Percentiles rank a stretch among this genome's conserved stretches.
phyloP scores from a whole-genome alignment of 805 yeast species.

The Candida germanica region DNA sequence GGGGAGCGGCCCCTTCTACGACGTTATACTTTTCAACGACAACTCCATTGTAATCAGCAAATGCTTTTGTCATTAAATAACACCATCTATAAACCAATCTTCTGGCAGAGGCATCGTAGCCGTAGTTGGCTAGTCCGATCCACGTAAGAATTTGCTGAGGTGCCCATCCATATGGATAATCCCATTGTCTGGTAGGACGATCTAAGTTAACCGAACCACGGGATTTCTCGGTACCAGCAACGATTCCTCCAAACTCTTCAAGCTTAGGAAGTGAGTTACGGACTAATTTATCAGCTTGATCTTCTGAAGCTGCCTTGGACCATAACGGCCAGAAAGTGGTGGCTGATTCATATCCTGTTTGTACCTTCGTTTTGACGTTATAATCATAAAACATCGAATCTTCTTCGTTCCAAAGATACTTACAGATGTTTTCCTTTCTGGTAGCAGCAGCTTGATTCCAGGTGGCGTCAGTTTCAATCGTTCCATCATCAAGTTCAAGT shows the following conservation, averaged over 20 bases:
- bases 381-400: conserved; percentile 82
- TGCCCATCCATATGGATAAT: conserved; percentile 97
- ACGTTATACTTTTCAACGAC: conserved; percentile 96
- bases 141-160: conserved; percentile 96
- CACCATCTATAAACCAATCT: conserved; percentile 85
- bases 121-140: conserved; percentile 78
- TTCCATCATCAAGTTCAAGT: conserved; percentile 23
- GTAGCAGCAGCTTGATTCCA: conserved; percentile 62
- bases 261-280: conserved; percentile 58
- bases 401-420: conserved; percentile 80
- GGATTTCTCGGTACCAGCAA: conserved; percentile 72
- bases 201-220: conserved; percentile 67
- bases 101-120: conserved; percentile 58
- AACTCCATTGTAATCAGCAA: conserved; percentile 89
- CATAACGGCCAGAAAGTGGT: conserved; percentile 92
- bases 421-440: conserved; percentile 56
- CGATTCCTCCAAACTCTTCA: conserved; percentile 87
- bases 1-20: conserved; percentile 77
- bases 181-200: conserved; percentile 96
- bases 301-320: conserved; percentile 63
- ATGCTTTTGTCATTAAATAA: conserved; percentile 82
- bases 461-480: conserved; percentile 41
- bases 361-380: conserved; percentile 54
- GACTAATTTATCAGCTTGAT: conserved; percentile 68
- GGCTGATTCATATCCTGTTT: conserved; percentile 74